Conservation (phyloP, 192 early-diverging fungal species). For the Obelidium mucronatum region DNA sequence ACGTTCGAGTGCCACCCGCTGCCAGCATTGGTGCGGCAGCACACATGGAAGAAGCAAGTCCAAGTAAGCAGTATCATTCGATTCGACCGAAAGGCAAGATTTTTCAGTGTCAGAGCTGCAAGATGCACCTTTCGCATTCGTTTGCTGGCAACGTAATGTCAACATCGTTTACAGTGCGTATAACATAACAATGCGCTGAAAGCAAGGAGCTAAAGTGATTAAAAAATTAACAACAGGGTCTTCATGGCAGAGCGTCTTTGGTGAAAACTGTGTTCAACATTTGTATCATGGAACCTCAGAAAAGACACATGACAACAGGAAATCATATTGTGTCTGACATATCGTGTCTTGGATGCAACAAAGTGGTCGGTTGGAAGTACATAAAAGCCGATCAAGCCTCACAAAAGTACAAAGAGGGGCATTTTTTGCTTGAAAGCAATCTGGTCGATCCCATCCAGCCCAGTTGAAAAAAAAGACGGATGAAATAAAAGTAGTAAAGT, state of each 20-base stretch:
- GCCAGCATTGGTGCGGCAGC: no score
- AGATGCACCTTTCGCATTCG: conserved; percentile 8
- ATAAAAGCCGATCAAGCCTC: conserved; percentile 1
- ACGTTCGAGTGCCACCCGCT: no score
- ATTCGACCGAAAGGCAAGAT: neutral
- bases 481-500: no score
- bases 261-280: conserved; percentile 71
- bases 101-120: neutral
- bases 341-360: neutral
- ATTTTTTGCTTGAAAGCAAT: conserved; percentile 19
- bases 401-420: conserved; percentile 24
- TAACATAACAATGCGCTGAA: conserved; percentile 31
- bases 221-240: no score
- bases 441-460: no score
- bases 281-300: neutral
- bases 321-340: conserved; percentile 10
- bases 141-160: neutral
- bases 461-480: no score
- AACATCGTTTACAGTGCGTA: conserved; percentile 2
- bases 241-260: conserved; percentile 72
- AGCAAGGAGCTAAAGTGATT: no score
- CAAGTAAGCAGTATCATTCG: no score
- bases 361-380: conserved; percentile 24
- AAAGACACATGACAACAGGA: conserved; percentile 13
- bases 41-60: no score